Percentiles rank a stretch among this genome's conserved stretches.
Conservation (phyloP, 257 asterid genomes). For the Salvia miltiorrhiza region DNA sequence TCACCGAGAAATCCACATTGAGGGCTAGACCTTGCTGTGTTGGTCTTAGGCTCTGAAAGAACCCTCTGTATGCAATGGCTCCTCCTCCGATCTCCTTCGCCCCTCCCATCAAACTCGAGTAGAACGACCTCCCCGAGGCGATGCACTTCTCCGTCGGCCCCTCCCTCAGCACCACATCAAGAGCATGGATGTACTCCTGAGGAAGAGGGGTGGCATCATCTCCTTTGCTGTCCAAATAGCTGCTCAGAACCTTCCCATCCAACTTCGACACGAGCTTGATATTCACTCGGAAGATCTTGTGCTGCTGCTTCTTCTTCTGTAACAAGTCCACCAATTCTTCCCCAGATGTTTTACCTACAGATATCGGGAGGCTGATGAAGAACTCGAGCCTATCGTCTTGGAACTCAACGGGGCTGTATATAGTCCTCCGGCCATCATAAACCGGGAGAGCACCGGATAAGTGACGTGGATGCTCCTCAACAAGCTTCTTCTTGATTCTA, state of each 20-base stretch:
- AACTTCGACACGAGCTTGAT: constrained; percentile 80
- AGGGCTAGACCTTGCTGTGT: constrained; percentile 94
- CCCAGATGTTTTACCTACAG: not conserved
- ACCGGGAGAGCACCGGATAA: constrained; percentile 68
- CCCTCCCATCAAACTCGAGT: constrained; percentile 70
- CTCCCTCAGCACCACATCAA: constrained; percentile 83
- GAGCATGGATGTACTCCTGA: constrained; percentile 92
- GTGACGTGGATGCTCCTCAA: constrained; percentile 44
- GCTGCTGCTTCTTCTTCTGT: constrained; percentile 22
- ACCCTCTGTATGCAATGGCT: constrained; percentile 77
- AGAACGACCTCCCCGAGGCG: constrained; percentile 63
- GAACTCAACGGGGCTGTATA: constrained; percentile 80
- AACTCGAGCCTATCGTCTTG: constrained; percentile 64
- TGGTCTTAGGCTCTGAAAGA: constrained; percentile 90
- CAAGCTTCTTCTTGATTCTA: constrained; percentile 63
- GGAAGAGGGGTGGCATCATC: constrained; percentile 62
- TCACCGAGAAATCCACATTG: constrained; percentile 86
- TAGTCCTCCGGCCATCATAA: constrained; percentile 71
- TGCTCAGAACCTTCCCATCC: constrained; percentile 55
- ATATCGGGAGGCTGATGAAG: constrained; percentile 61
- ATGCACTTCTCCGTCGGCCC: constrained; percentile 62
- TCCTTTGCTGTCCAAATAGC: constrained; percentile 40
- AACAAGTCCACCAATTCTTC: not conserved
- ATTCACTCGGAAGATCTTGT: constrained; percentile 62
- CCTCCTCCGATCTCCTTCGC: constrained; percentile 85